Base-by-base conservation (phyloP, 106 monocot genomes). In the Chionographis japonica region DNA sequence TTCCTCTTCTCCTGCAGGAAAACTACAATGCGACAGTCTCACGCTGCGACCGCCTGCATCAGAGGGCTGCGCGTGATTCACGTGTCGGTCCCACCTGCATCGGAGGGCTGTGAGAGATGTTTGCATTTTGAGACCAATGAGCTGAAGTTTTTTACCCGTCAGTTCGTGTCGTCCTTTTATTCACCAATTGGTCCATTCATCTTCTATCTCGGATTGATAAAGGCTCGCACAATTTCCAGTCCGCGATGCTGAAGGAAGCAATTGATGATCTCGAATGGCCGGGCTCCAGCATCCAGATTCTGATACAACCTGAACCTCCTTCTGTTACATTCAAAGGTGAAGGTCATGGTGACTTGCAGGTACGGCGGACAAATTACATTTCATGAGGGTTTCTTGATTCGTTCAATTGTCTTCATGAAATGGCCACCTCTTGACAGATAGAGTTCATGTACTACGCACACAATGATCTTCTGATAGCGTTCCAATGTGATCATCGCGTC, bases 211-310 rank as follows among this genome's bases (percentile, higher is more conserved):
- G 17, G 8, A 19, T 18, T 58, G 14, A 16, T 18, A 58, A 56
- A 46, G 46, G 9, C 9, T 46, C 2, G 46, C 58, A 18, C 17
- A 58, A 8, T 20, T 52, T 37, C 3, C 56, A 98, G 98, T 93
- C 98, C 57, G 71, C 85, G 52, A 75, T 90, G 41, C 80, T 98
- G 43, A 98, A 93, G 76, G 98, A 98, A 79, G 83, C 90, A 58
- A 85, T 98, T 17, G 98, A 98, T 71, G 98, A 98, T 81, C 87
- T 98, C 41, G 98, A 98, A 59, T 98, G 98, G 98, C 92, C 98
- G 49, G 87, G 90, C 55, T 86, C 90, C 12, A 83, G 85, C 68
- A 85, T 98, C 66, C 89, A 90, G 77, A 90, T 98, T 69, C 72
- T 77, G 40, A 69, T 98, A 54, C 78, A 87, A 50, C 85, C 87